Evolutionary conservation across 331 rosid species (phyloP).

Genomic region (Quercus lobata): DNA sequence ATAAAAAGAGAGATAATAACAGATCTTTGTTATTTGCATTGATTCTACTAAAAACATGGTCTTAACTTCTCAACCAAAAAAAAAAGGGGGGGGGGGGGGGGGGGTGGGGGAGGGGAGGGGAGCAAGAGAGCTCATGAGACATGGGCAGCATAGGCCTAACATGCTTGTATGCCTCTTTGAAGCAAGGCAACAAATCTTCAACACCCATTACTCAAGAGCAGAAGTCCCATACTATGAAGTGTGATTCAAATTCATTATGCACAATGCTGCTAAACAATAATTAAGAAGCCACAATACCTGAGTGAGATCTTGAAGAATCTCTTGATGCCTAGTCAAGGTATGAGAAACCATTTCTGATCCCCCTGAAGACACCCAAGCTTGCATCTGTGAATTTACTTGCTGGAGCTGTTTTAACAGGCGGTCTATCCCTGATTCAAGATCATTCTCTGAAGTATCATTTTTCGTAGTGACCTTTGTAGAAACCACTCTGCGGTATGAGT

Average conservation of each 20-base stretch:
- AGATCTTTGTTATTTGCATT: background rate
- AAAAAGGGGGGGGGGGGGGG: too few relatives aligned
- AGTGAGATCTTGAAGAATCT: slow-evolving; percentile 93
- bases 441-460: slow-evolving; percentile 55
- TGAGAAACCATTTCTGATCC: slow-evolving; percentile 99
- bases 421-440: slow-evolving; percentile 79
- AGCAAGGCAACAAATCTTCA: background rate
- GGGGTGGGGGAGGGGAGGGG: too few relatives aligned
- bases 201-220: background rate
- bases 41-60: background rate
- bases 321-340: slow-evolving; percentile 96
- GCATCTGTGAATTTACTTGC: slow-evolving; percentile 95
- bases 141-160: background rate
- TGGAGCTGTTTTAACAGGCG: slow-evolving; percentile 78
- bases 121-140: background rate
- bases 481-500: slow-evolving; percentile 75
- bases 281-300: slow-evolving; percentile 53
- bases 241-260: background rate
- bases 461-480: slow-evolving; percentile 70
- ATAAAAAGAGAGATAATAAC: background rate
- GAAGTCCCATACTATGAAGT: background rate
- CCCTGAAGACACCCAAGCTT: slow-evolving; percentile 93
- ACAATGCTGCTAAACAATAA: background rate
- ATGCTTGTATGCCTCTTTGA: background rate
- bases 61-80: background rate